These are phyloP conservation scores for Neonectria magnoliae DNA, from an alignment of 2,329 filamentous ascomycete species.

Conservation along the genomic window DNA sequence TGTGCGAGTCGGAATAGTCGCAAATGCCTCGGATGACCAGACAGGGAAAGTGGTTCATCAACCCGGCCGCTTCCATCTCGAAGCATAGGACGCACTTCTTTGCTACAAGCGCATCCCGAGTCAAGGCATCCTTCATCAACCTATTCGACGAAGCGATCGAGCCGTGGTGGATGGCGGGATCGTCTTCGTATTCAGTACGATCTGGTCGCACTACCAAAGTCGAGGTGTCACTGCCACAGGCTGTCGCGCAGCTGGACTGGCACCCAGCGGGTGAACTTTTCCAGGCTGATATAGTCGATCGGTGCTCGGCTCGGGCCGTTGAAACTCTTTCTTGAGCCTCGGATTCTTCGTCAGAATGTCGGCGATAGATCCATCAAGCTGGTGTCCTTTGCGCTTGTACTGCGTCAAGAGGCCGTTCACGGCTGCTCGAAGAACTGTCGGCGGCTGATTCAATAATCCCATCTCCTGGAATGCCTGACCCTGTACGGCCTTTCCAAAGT, in stretches of 20 bases:
- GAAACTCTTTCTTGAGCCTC: neutral
- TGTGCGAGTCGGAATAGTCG: no score
- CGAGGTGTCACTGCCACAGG: neutral
- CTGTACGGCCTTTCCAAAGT: neutral
- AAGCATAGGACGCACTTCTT: no score
- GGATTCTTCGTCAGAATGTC: neutral
- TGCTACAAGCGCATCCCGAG: neutral
- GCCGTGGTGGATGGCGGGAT: neutral
- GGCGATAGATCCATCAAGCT: neutral
- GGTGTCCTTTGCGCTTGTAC: slow-evolving; percentile 15
- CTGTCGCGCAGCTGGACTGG: neutral
- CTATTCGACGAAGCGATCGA: neutral
- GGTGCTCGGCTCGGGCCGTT: neutral
- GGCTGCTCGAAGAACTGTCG: slow-evolving; percentile 1
- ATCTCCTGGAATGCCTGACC: neutral
- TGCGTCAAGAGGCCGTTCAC: slow-evolving; percentile 6
- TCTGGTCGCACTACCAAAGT: neutral
- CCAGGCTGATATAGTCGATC: neutral
- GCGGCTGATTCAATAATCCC: neutral
- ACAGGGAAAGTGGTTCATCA: no score
- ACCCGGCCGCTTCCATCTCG: no score
- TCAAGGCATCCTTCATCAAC: neutral
- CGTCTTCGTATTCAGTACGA: neutral
- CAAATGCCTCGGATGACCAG: no score
- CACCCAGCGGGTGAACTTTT: neutral